Evolutionary conservation across 2,329 filamentous ascomycete genomes (phyloP).

Genomic region (Aspergillus intermedius): DNA sequence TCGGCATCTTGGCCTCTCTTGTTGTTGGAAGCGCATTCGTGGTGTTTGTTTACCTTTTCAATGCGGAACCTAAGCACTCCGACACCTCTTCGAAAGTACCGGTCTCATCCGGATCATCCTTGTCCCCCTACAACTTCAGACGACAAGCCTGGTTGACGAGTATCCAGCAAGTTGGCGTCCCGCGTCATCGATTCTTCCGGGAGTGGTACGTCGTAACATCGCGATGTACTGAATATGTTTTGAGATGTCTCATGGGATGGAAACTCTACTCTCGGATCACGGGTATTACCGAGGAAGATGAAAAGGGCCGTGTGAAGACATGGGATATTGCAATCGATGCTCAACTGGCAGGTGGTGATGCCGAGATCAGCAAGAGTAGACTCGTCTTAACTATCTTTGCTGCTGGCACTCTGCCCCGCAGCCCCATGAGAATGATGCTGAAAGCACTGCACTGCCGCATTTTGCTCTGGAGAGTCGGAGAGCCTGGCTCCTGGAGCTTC

Average conservation of each 20-base stretch:
- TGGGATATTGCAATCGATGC: constrained; percentile 93
- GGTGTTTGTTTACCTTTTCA: constrained; percentile 50
- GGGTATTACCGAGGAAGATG: constrained; percentile 75
- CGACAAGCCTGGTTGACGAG: constrained; percentile 89
- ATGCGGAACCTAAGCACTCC: constrained; percentile 52
- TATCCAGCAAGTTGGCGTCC: constrained; percentile 87
- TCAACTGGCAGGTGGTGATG: constrained; percentile 82
- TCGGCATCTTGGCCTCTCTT: constrained; percentile 47
- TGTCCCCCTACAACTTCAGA: constrained; percentile 75
- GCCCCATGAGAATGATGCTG: constrained; percentile 77
- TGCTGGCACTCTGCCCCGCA: constrained; percentile 77
- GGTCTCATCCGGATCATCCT: constrained; percentile 17
- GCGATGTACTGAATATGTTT: constrained; percentile 74
- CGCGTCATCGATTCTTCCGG: constrained; percentile 75
- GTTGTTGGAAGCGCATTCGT: constrained; percentile 52
- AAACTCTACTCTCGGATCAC: constrained; percentile 72
- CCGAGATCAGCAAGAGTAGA: constrained; percentile 80
- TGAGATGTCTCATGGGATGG: constrained; percentile 70
- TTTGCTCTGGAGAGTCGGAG: constrained; percentile 71
- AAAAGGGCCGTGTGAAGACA: constrained; percentile 77
- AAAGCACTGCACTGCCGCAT: constrained; percentile 89
- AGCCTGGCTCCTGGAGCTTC: constrained; percentile 58
- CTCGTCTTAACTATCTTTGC: constrained; percentile 80
- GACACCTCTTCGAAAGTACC: constrained; percentile 34
- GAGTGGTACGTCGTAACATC: constrained; percentile 74